Base-by-base conservation (phyloP, 129 eudicot genomes). In the Pittosporum tobira region DNA sequence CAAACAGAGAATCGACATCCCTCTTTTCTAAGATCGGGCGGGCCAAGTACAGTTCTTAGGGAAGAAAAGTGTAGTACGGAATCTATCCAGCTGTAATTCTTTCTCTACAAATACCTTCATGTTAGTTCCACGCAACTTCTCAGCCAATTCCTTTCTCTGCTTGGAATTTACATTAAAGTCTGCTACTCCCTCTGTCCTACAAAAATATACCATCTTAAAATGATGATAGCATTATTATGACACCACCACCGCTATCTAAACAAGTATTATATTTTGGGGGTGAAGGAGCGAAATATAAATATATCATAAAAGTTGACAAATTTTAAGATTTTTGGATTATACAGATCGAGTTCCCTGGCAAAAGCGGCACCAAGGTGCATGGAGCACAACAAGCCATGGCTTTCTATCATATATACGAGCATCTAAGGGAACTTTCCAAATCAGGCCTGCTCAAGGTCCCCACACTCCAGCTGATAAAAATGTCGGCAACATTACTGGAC, bases 311-410 rank as follows among this genome's bases (percentile, higher is more conserved):
- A n/a, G n/a, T n/a, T n/a, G n/a, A n/a, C n/a, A n/a, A n/a, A n/a
- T n/a, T n/a, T n/a, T n/a, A n/a, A n/a, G n/a, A n/a, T n/a, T n/a
- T 21, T 0, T 23, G 37, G 14, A 14, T 29, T n/a, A n/a, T n/a
- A n/a, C n/a, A n/a, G 12, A 24, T 27, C 21, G 16, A 23, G 36
- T 22, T 62, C 76, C 94, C 88, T 93, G 96, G 78, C 99, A 93
- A 62, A 78, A 87, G 1, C 55, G 82, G 82, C 99, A 93, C 99
- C 99, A 93, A 2, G 99, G 96, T 6, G 99, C 99, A 57, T 93
- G 87, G 20, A 84, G 81, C 59, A 93, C 99, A 22, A 93, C 99
- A 22, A 87, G 51, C 99, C 99, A 93, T 38, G 94, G 77, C 36
- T 93, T 96, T 57, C 57, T 81, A n/a, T n/a, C n/a, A n/a, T 46